These are phyloP conservation scores for Dioscorea zingiberensis DNA, from an alignment of 106 monocot genomes.

Conservation along the genomic window DNA sequence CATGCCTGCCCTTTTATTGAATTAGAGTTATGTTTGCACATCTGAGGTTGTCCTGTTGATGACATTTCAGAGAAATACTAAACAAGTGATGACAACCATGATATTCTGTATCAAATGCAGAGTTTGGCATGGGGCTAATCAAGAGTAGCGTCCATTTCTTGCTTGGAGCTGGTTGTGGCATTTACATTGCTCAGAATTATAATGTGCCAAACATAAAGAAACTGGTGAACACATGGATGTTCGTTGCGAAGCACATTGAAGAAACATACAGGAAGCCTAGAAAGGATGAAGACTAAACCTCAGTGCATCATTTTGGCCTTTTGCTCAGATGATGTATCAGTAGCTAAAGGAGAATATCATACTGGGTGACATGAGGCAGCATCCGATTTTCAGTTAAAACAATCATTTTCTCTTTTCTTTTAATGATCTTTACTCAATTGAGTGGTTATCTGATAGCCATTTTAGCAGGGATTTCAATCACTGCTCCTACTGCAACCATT, in stretches of 20 bases:
- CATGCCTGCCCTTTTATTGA: too few species aligned
- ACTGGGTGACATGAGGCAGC: neutral
- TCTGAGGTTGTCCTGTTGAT: neutral
- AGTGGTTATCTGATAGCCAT: neutral
- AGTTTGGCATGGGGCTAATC: constrained; percentile 35
- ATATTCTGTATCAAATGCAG: neutral
- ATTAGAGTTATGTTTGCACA: neutral
- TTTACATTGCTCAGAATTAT: constrained; percentile 51
- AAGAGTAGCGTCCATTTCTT: constrained; percentile 37
- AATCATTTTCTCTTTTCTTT: neutral
- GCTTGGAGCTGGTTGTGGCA: constrained; percentile 44
- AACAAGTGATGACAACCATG: too few species aligned
- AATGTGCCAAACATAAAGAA: constrained; percentile 41
- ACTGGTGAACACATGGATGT: constrained; percentile 31
- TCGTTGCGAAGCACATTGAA: constrained; percentile 39
- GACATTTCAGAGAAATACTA: too few species aligned
- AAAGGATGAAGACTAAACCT: constrained; percentile 29
- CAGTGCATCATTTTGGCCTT: neutral
- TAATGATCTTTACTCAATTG: neutral
- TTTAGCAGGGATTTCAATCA: too few species aligned
- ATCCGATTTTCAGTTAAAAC: neutral
- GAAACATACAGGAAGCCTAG: constrained; percentile 51
- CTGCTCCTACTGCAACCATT: neutral
- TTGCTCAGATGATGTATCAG: too few species aligned
- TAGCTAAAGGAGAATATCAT: neutral